Conservation (phyloP, 2,329 filamentous ascomycete genomes). For the Arthrocladium fulminans region DNA sequence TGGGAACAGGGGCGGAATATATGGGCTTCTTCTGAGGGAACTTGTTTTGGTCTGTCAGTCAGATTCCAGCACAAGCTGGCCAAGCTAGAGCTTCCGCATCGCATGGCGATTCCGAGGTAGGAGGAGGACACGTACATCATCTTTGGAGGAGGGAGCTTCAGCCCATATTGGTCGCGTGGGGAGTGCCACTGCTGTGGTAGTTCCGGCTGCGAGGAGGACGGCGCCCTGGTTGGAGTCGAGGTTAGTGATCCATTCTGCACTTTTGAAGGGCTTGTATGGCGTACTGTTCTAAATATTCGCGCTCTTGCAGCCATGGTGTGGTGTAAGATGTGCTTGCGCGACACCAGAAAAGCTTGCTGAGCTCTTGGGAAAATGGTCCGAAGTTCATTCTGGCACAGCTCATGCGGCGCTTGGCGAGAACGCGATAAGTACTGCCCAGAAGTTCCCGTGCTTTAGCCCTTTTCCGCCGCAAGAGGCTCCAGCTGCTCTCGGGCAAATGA, state of each 20-base stretch:
- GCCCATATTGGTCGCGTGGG: constrained; percentile 35
- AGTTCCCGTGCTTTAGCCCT: too few species aligned
- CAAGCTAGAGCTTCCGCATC: too few species aligned
- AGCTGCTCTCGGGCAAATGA: neutral
- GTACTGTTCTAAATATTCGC: constrained; percentile 5
- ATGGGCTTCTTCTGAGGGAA: constrained; percentile 32
- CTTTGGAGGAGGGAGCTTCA: constrained; percentile 28
- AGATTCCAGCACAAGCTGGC: too few species aligned
- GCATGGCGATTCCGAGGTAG: too few species aligned
- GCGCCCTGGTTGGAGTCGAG: constrained; percentile 13
- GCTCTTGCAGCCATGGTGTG: constrained; percentile 8
- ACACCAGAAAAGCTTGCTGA: neutral
- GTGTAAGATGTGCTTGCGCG: neutral
- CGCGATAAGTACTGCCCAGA: neutral
- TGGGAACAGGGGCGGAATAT: constrained; percentile 27
- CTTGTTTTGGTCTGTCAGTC: too few species aligned
- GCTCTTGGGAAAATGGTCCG: constrained; percentile 1
- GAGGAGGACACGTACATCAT: constrained; percentile 10
- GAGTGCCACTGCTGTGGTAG: constrained; percentile 22
- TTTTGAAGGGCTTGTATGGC: neutral
- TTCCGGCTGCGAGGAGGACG: constrained; percentile 17
- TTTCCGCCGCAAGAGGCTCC: neutral
- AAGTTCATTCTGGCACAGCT: constrained; percentile 1
- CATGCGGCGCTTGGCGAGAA: constrained; percentile 1
- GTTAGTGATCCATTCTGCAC: neutral